phyloP scores from a whole-genome alignment of 23 red algal species.

The Rhodosorus marinus region DNA sequence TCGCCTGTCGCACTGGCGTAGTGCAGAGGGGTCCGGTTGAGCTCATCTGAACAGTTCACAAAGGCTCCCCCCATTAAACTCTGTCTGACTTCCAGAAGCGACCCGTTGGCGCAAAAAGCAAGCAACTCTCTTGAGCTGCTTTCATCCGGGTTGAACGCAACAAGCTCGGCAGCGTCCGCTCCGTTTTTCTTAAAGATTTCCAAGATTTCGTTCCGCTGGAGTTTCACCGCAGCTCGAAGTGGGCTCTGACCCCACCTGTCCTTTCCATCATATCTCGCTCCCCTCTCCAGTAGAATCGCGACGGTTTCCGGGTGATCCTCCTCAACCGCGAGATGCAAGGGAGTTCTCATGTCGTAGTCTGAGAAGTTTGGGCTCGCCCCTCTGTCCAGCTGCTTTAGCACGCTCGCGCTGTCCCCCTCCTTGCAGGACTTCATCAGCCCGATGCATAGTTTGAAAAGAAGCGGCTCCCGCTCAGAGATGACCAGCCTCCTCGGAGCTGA shows the following conservation, averaged over 20 bases:
- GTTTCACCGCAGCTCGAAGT: background rate
- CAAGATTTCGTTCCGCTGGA: background rate
- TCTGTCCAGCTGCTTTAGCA: slow-evolving; percentile 25
- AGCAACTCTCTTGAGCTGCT: slow-evolving; percentile 11
- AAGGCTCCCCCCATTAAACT: slow-evolving; percentile 17
- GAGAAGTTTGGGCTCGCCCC: slow-evolving; percentile 37
- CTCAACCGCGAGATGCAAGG: slow-evolving; percentile 72
- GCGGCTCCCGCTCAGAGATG: too few relatives aligned
- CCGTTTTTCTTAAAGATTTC: too few relatives aligned
- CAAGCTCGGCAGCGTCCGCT: too few relatives aligned
- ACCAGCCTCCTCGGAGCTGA: too few relatives aligned
- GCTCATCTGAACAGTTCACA: slow-evolving; percentile 11
- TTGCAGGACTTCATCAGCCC: too few relatives aligned
- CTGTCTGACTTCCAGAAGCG: slow-evolving; percentile 7
- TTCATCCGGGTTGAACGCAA: too few relatives aligned
- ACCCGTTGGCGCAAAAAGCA: slow-evolving; percentile 11
- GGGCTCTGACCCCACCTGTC: slow-evolving; percentile 10
- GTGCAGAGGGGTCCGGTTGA: slow-evolving; percentile 26
- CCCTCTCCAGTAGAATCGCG: slow-evolving; percentile 2
- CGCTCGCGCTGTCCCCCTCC: too few relatives aligned
- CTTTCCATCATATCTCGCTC: background rate
- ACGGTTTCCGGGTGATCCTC: slow-evolving; percentile 37
- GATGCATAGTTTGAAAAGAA: too few relatives aligned
- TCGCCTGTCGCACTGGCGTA: slow-evolving; percentile 22
- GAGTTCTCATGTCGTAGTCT: slow-evolving; percentile 86